Evolutionary conservation across 768 basidiomycete genomes (phyloP), one percentile per base, ranked within the genome.

Genomic region (Termitomyces heimii): DNA sequence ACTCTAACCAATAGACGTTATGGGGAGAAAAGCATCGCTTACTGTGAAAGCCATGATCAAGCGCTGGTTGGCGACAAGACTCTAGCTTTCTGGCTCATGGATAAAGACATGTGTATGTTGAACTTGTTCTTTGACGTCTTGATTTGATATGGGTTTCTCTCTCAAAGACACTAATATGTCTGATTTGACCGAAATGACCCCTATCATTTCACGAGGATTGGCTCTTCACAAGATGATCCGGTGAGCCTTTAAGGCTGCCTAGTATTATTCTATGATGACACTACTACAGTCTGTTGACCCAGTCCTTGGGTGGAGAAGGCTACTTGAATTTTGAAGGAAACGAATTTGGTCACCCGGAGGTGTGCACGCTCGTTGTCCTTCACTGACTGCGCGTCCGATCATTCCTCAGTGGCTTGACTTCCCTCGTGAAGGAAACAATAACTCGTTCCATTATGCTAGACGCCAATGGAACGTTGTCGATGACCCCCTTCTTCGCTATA

Each of bases 1-100:
- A 98, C 94, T 1, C 73, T 99, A 59, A 94, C 82, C 22, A 97
- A 99, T 71, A 81, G 97, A 55, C 82, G 97, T 37, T 74, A 94
- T 65, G 82, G 85, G 24, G 97, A 99, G 77, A 92, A 86, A 75
- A 94, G 90, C 62, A 84, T 99, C 51, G 92, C 94, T 0, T 94
- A 93, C 55, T 89, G 88, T 52, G 97, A 99, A 74, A 94, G 91
- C 64, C 97, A 98, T 62, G 96, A 98, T 71, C 97, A 99, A 70
- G 96, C 97, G 14, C 81, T 99, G 29, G 97, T 99, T 0, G 97
- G 97, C 13, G 97, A 99, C 76, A 99, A 99, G 77, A 98, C 96
- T 3, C 67, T 99, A 45, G 97, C 97, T 4, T 99, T 99, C 73
- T 99, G 97, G 97, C 73, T 98, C 57, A 99, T 99, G 97, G 97